Conservation (phyloP, 108 stramenopile species). For the Conticribra guillardii region DNA sequence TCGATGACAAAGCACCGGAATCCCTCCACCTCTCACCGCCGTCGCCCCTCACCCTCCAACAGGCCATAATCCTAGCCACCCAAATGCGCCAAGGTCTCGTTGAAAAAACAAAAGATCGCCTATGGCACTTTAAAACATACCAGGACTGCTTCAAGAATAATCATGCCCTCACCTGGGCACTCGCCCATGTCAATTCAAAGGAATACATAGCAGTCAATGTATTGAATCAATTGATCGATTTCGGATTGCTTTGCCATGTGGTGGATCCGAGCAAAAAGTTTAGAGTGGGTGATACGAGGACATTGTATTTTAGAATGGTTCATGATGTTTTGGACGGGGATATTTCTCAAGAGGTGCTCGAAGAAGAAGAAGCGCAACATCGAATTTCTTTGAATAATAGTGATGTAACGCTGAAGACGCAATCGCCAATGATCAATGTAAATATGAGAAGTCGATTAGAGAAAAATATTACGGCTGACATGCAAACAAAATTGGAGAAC, state of each 20-base stretch:
- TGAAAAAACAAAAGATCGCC: constrained; percentile 36
- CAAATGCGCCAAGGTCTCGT: constrained; percentile 27
- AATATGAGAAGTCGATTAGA: neutral
- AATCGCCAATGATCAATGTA: neutral
- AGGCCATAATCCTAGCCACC: constrained; percentile 23
- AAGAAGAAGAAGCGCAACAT: neutral
- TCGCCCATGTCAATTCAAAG: constrained; percentile 7
- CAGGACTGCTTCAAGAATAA: constrained; percentile 36
- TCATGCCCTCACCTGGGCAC: constrained; percentile 42
- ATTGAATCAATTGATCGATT: constrained; percentile 41
- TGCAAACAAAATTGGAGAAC: constrained; percentile 34
- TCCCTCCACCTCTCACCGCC: neutral
- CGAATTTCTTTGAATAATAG: neutral
- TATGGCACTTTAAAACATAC: constrained; percentile 51
- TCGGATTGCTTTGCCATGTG: constrained; percentile 39
- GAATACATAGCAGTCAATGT: constrained; percentile 29
- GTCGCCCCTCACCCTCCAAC: constrained; percentile 12
- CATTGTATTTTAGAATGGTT: constrained; percentile 43
- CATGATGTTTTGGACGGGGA: constrained; percentile 16
- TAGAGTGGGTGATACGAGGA: constrained; percentile 32
- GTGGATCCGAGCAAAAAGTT: constrained; percentile 38
- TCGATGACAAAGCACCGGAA: neutral
- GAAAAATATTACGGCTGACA: neutral
- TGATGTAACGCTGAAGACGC: neutral
- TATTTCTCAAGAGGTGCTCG: neutral